Base-by-base conservation (phyloP, 2,329 filamentous ascomycete genomes). In the Penicillium sp. region DNA sequence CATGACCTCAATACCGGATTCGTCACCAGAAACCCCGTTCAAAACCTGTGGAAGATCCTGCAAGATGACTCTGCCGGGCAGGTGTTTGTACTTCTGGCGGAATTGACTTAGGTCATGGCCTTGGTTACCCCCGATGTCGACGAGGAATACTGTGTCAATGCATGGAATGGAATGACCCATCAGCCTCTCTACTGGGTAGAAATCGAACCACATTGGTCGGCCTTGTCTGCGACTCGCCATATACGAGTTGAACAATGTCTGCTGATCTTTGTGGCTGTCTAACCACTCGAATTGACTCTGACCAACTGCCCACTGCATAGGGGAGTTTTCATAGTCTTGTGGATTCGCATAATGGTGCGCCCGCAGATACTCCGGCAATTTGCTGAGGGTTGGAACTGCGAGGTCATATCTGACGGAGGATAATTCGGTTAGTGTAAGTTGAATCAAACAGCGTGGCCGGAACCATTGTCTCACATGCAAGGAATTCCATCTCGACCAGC, bases 81-180 rank as follows among this genome's bases (percentile, higher is more conserved):
- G 47, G 42, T 74, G 57, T 2, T 71, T 67, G 31, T 74, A 67
- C 37, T 64, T 65, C 7, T 70, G 56, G 1, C 72, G 63, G 22
- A 79, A 67, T 3, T 59, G 63, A 5, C 62, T 53, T 6, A 75
- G 58, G 39, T 79, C 76, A 44, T 77, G 69, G 0, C 78, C 78
- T 29, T 74, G 68, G 47, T 73, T 74, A 0, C 77, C 78, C 7
- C 77, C 78, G 2, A 79, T 63, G 33, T 79, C 77, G 13, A 79
- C 75, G 3, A 79, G 52, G 7, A 78, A 69, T 2, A 68, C 65
- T 0, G 67, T 71, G 7, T 73, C 68, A 4, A 67, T 58, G 6
- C 54, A 59, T 24, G 60, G 63, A 21, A 68, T 43, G 2, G 65
- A 65, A 1, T 66, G 65, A 0, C 68, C 66, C 0, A 67, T 54